A percentile compares a stretch with the other conserved stretches of the same genome.
These are phyloP conservation scores for Diutina pseudorugosa DNA, from an alignment of 1,139 yeast genomes.

Conservation along the genomic window DNA sequence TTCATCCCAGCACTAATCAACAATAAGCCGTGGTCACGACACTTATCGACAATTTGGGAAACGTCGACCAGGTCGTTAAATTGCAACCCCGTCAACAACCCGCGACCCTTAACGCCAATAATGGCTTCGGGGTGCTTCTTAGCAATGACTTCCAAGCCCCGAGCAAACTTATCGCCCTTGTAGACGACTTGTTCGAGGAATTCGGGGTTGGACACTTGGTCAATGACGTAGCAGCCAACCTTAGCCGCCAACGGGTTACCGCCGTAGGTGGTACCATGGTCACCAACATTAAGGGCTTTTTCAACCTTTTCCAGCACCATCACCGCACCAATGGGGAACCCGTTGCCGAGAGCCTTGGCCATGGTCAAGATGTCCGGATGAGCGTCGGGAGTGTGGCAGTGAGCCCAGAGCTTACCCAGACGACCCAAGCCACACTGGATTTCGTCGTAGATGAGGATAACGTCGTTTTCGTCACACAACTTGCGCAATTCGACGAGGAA, in stretches of 20 bases:
- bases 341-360: conserved; percentile 96
- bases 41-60: conserved; percentile 47
- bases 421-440: conserved; percentile 96
- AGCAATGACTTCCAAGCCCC: conserved; percentile 39
- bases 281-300: conserved; percentile 66
- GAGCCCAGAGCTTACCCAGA: conserved; percentile 92
- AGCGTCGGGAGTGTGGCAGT: conserved; percentile 60
- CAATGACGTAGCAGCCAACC: conserved; percentile 66
- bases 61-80: conserved; percentile 49
- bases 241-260: conserved; percentile 91
- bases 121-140: conserved; percentile 47
- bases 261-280: conserved; percentile 96
- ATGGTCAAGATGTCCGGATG: conserved; percentile 90
- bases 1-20: conserved; percentile 87
- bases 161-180: conserved; percentile 43
- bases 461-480: conserved; percentile 60
- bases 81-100: conserved; percentile 76
- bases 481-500: conserved; percentile 56
- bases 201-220: conserved; percentile 45
- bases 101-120: conserved; percentile 71
- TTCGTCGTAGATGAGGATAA: conserved; percentile 80
- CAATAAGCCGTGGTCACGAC: conserved; percentile 70
- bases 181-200: conserved; percentile 48
- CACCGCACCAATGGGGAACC: conserved; percentile 96
- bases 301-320: conserved; percentile 76